phyloP scores from a whole-genome alignment of 805 yeast species.

The Ogataea paradorogensis region DNA sequence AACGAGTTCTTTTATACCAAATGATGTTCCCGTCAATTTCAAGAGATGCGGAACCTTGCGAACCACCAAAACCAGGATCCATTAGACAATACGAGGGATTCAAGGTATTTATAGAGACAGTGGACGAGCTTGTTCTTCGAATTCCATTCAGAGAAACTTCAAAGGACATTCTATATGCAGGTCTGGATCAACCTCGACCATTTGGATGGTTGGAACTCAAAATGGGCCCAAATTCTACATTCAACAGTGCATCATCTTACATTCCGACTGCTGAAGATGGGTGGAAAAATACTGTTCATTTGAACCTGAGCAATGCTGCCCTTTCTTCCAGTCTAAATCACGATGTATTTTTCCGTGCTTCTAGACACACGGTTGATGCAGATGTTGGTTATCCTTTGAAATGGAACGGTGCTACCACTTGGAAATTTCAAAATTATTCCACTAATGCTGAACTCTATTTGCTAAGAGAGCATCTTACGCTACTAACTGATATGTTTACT shows the following conservation, averaged over 20 bases:
- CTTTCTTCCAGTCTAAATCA: conserved; percentile 85
- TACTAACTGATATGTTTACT: conserved; percentile 65
- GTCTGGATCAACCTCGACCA: conserved; percentile 42
- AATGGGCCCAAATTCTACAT: conserved; percentile 49
- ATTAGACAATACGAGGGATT: conserved; percentile 56
- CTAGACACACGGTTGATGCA: conserved; percentile 51
- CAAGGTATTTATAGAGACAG: conserved; percentile 50
- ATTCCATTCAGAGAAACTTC: conserved; percentile 84
- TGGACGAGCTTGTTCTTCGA: conserved; percentile 66
- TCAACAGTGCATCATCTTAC: conserved; percentile 46
- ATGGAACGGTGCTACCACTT: conserved; percentile 78
- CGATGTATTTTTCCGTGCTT: conserved; percentile 67
- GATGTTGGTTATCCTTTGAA: conserved; percentile 66
- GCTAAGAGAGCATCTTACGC: conserved; percentile 75
- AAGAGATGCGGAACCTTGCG: conserved; percentile 48
- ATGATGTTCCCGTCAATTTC: conserved; percentile 67
- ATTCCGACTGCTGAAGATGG: conserved; percentile 52
- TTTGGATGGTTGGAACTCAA: conserved; percentile 92
- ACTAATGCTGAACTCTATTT: conserved; percentile 57
- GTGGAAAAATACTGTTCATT: conserved; percentile 46
- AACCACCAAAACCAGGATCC: conserved; percentile 43
- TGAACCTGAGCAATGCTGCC: conserved; percentile 54
- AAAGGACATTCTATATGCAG: conserved; percentile 52
- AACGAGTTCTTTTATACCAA: conserved; percentile 60
- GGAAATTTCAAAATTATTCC: conserved; percentile 60